Conservation (phyloP, 805 yeast species). For the Hanseniaspora occidentalis region DNA sequence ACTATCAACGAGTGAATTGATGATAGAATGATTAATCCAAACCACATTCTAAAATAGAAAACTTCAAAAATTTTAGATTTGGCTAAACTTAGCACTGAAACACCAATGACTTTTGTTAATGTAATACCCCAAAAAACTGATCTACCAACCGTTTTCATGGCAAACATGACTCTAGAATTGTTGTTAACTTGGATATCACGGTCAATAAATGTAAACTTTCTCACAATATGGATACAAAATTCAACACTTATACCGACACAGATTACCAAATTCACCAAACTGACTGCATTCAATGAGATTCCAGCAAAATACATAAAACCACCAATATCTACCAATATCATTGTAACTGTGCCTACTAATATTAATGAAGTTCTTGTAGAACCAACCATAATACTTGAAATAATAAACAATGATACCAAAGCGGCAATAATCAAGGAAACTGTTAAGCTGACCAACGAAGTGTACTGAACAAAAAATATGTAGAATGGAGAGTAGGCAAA, state of each 20-base stretch:
- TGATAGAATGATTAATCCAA: constrained; percentile 62
- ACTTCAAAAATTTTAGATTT: constrained; percentile 78
- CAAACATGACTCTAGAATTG: constrained; percentile 32
- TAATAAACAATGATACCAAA: constrained; percentile 34
- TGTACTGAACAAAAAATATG: constrained; percentile 83
- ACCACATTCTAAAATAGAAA: constrained; percentile 93
- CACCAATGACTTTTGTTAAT: constrained; percentile 80
- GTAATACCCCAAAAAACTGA: constrained; percentile 87
- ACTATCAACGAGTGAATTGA: constrained; percentile 67
- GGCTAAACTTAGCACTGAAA: constrained; percentile 75
- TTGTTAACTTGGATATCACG: constrained; percentile 21
- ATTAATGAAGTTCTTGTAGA: constrained; percentile 47
- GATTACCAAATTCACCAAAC: constrained; percentile 80
- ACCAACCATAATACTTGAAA: constrained; percentile 52
- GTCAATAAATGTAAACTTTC: constrained; percentile 52
- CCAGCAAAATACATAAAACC: constrained; percentile 70
- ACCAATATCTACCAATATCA: constrained; percentile 60
- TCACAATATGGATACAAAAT: constrained; percentile 76
- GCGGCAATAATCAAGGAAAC: constrained; percentile 43
- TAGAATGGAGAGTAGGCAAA: constrained; percentile 93
- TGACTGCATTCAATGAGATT: constrained; percentile 76
- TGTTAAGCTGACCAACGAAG: constrained; percentile 48
- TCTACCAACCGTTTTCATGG: constrained; percentile 73
- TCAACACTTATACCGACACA: constrained; percentile 91
- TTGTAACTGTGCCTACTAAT: constrained; percentile 43